Conservation (phyloP, 805 yeast species). For the Komagataella mondaviorum region DNA sequence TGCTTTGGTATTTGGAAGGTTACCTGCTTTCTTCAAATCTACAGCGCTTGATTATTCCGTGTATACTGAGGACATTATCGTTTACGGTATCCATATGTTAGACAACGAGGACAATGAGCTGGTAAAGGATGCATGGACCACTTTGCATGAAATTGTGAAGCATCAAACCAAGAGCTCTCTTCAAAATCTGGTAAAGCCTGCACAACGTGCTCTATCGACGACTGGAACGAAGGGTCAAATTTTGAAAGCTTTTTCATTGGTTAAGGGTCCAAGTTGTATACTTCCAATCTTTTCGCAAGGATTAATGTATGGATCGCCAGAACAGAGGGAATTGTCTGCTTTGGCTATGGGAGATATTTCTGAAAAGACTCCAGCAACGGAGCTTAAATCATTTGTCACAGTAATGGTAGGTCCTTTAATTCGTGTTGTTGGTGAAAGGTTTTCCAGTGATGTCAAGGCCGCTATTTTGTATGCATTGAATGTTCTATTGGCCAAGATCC, state of each 20-base stretch:
- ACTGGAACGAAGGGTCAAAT: constrained; percentile 54
- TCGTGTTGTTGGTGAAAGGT: constrained; percentile 96
- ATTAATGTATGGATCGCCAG: constrained; percentile 76
- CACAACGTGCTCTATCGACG: constrained; percentile 54
- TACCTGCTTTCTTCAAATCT: constrained; percentile 57
- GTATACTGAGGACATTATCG: constrained; percentile 64
- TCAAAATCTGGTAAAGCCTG: constrained; percentile 70
- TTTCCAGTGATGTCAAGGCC: constrained; percentile 80
- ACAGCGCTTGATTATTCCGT: constrained; percentile 58
- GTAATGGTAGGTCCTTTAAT: constrained; percentile 93
- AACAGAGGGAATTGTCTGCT: constrained; percentile 78
- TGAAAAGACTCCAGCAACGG: constrained; percentile 72
- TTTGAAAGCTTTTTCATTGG: constrained; percentile 57
- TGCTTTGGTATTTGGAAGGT: constrained; percentile 47
- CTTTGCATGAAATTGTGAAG: constrained; percentile 54
- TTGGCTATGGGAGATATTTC: constrained; percentile 80
- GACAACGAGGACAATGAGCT: constrained; percentile 56
- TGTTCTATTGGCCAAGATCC: constrained; percentile 66
- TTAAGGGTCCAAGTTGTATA: constrained; percentile 79
- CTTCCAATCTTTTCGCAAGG: constrained; percentile 92
- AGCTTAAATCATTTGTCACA: constrained; percentile 80
- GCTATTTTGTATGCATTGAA: constrained; percentile 85
- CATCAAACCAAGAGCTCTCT: constrained; percentile 64
- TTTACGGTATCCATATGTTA: constrained; percentile 54
- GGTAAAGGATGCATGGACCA: constrained; percentile 50